Conservation (phyloP, 225 moss, liverwort and hornwort species). For the Polytrichum commune region DNA sequence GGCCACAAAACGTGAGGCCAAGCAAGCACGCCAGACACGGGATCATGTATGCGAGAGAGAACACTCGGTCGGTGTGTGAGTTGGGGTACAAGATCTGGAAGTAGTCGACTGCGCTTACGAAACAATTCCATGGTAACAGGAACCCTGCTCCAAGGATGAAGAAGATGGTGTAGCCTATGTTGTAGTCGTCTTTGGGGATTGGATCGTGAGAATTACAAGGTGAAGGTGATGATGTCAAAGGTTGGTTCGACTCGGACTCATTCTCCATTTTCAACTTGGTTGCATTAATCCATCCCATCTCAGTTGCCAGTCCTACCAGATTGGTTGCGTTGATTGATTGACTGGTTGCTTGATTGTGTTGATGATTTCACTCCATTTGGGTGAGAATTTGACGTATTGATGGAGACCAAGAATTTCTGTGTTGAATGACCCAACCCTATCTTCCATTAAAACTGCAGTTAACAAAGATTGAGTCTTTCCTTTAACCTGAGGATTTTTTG, state of each 20-base stretch:
- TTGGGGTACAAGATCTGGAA: constrained; percentile 67
- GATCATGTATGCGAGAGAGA: constrained; percentile 69
- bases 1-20: constrained; percentile 57
- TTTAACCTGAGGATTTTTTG: too few species aligned
- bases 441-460: too few species aligned
- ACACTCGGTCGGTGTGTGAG: constrained; percentile 68
- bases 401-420: too few species aligned
- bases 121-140: constrained; percentile 75
- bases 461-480: too few species aligned
- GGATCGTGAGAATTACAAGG: constrained; percentile 17
- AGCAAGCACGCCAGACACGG: constrained; percentile 50
- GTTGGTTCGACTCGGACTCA: constrained; percentile 27
- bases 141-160: constrained; percentile 62
- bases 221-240: constrained; percentile 22
- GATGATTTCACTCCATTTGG: too few species aligned
- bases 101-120: constrained; percentile 78
- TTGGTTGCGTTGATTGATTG: too few species aligned
- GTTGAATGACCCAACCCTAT: too few species aligned
- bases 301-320: too few species aligned
- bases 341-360: too few species aligned
- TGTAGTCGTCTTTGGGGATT: constrained; percentile 54
- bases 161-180: constrained; percentile 60
- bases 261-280: too few species aligned
- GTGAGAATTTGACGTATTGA: too few species aligned
- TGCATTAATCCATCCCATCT: too few species aligned